These are phyloP conservation scores for Mycena amicta DNA, from an alignment of 768 basidiomycete genomes.

Conservation along the genomic window DNA sequence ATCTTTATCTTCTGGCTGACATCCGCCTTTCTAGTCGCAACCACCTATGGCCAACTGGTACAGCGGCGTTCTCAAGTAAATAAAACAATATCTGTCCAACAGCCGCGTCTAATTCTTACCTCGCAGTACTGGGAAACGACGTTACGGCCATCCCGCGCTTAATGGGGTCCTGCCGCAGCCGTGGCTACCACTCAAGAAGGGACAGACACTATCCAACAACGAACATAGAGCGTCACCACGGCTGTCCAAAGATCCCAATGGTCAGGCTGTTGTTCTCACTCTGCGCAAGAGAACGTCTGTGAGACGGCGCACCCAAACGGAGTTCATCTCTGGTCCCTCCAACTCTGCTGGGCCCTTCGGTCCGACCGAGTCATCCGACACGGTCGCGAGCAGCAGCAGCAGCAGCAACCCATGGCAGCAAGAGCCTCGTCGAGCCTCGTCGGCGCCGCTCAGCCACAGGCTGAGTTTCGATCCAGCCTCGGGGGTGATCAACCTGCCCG, in stretches of 20 bases:
- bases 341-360: too few relatives aligned
- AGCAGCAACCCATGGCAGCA: slow-evolving; percentile 69
- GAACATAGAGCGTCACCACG: slow-evolving; percentile 41
- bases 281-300: slow-evolving; percentile 72
- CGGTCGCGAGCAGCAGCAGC: slow-evolving; percentile 23
- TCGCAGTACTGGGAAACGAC: slow-evolving; percentile 84
- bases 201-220: slow-evolving; percentile 71
- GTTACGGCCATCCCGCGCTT: slow-evolving; percentile 94
- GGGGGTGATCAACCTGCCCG: slow-evolving; percentile 87
- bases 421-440: slow-evolving; percentile 33
- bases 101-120: slow-evolving; percentile 8
- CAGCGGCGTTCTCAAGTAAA: slow-evolving; percentile 86
- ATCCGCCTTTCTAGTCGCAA: slow-evolving; percentile 64
- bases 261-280: slow-evolving; percentile 78
- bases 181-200: slow-evolving; percentile 91
- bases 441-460: slow-evolving; percentile 51
- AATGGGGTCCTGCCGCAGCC: slow-evolving; percentile 92
- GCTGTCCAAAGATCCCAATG: slow-evolving; percentile 41
- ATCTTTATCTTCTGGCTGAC: background rate
- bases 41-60: slow-evolving; percentile 98
- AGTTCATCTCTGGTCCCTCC: slow-evolving; percentile 20
- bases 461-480: slow-evolving; percentile 85
- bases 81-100: slow-evolving; percentile 7
- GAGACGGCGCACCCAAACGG: slow-evolving; percentile 36
- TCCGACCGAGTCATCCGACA: slow-evolving; percentile 28